phyloP scores from a whole-genome alignment of 2,329 filamentous ascomycete species.

The Aspergillus ochraceus region DNA sequence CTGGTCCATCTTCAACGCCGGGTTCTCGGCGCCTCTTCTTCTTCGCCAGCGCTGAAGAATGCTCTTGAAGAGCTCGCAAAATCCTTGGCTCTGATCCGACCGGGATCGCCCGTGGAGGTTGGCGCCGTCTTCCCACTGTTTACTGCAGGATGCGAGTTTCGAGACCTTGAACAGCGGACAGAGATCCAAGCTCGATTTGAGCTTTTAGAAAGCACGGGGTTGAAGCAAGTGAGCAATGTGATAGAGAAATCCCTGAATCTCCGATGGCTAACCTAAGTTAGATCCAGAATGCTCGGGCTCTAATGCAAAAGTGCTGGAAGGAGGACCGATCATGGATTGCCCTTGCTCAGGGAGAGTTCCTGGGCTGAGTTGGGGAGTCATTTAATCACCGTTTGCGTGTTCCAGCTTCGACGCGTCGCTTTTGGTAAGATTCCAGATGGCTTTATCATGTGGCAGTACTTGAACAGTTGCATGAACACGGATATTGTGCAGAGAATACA shows the following conservation, averaged over 20 bases:
- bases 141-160: slow-evolving; percentile 74
- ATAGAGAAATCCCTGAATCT: not conserved
- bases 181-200: slow-evolving; percentile 66
- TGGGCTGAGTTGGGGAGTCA: slow-evolving; percentile 28
- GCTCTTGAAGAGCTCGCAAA: slow-evolving; percentile 64
- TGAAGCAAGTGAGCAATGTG: slow-evolving; percentile 64
- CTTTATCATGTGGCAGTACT: not conserved
- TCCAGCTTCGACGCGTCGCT: no score
- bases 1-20: slow-evolving; percentile 74
- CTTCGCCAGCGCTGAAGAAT: slow-evolving; percentile 61
- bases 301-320: slow-evolving; percentile 44
- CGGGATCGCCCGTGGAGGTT: slow-evolving; percentile 70
- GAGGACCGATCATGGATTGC: slow-evolving; percentile 39
- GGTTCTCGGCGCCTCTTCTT: slow-evolving; percentile 62
- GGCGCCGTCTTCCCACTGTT: slow-evolving; percentile 80
- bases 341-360: slow-evolving; percentile 40
- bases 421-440: not conserved
- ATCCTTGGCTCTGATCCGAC: slow-evolving; percentile 61
- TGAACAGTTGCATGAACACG: not conserved
- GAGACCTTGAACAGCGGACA: slow-evolving; percentile 54
- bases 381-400: no score
- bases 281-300: slow-evolving; percentile 41
- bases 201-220: slow-evolving; percentile 69
- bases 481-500: not conserved
- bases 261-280: slow-evolving; percentile 13